Evolutionary conservation across 2,329 filamentous ascomycete genomes (phyloP).

Genomic region (Didymellaceae sp.): DNA sequence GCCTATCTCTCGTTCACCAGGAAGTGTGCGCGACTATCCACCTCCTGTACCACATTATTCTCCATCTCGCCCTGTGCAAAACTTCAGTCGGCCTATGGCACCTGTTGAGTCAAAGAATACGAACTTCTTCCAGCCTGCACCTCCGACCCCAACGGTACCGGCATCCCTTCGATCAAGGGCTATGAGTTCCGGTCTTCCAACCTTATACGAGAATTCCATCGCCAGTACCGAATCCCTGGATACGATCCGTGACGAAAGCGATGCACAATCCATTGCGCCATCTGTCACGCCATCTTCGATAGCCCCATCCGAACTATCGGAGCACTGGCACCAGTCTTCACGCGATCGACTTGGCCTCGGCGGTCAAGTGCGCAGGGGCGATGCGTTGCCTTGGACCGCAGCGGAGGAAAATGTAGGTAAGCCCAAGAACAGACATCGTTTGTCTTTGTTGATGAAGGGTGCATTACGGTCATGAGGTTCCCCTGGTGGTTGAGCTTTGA

Average conservation of each 20-base stretch:
- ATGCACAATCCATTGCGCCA: constrained; percentile 34
- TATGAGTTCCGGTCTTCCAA: constrained; percentile 35
- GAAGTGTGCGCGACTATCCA: constrained; percentile 6
- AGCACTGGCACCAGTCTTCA: constrained; percentile 45
- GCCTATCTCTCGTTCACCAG: constrained; percentile 4
- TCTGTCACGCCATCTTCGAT: constrained; percentile 36
- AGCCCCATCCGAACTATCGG: constrained; percentile 45
- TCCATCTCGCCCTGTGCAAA: constrained; percentile 26
- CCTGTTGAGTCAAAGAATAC: constrained; percentile 3
- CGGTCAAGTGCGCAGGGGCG: constrained; percentile 42
- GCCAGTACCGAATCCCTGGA: constrained; percentile 31
- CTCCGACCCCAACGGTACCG: constrained; percentile 15
- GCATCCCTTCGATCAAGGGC: constrained; percentile 23
- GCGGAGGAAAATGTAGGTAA: constrained; percentile 16
- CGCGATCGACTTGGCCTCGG: constrained; percentile 48
- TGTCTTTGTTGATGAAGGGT: constrained; percentile 32
- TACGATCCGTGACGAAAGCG: constrained; percentile 20
- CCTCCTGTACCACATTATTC: constrained; percentile 23
- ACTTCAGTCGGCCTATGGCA: constrained; percentile 33
- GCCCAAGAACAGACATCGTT: constrained; percentile 34
- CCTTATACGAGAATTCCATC: constrained; percentile 42
- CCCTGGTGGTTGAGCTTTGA: constrained; percentile 15
- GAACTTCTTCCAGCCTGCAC: constrained; percentile 15
- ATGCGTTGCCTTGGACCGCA: constrained; percentile 42
- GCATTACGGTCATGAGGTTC: constrained; percentile 20